A percentile compares a stretch with the other conserved stretches of the same genome.
Conservation (phyloP, 176 grass and related monocot genomes). For the Avena eriantha region DNA sequence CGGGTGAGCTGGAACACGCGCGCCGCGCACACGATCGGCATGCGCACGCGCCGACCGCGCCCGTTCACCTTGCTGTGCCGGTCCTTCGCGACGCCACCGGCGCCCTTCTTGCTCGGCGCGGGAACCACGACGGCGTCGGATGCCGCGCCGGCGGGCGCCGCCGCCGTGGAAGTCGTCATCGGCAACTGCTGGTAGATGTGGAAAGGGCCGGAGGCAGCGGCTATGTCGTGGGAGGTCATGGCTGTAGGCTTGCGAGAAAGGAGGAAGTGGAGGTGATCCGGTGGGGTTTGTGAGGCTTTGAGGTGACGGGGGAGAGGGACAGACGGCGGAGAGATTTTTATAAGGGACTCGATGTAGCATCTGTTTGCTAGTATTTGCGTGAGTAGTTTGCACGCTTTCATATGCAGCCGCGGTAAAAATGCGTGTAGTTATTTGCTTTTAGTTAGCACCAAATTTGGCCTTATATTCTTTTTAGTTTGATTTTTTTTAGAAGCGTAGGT, state of each 20-base stretch:
- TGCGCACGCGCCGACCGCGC: conserved; percentile 84
- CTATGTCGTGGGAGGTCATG: conserved; percentile 50
- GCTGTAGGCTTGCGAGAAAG: not conserved
- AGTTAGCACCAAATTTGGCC: too few species aligned
- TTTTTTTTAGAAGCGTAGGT: too few species aligned
- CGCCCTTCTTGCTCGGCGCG: conserved; percentile 43
- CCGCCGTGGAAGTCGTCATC: not conserved
- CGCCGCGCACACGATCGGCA: conserved; percentile 96
- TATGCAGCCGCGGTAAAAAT: too few species aligned
- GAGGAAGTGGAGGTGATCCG: conserved; percentile 24
- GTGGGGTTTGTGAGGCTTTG: conserved; percentile 49
- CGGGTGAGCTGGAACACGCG: conserved; percentile 97
- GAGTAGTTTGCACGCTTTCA: too few species aligned
- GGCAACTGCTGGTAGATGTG: conserved; percentile 41
- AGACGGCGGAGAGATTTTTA: conserved; percentile 49
- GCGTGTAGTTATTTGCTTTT: too few species aligned
- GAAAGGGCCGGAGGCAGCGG: conserved; percentile 41
- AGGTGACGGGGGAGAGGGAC: conserved; percentile 44
- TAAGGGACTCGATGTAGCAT: conserved; percentile 33
- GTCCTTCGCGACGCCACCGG: conserved; percentile 60
- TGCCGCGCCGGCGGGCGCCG: not conserved
- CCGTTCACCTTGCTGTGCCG: conserved; percentile 99
- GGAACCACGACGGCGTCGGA: not conserved
- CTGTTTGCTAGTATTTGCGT: not conserved
- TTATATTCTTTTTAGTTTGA: too few species aligned